Percentiles rank a stretch among this genome's conserved stretches.
Conservation (phyloP, 2,329 filamentous ascomycete genomes). For the Cladosporium sp. region DNA sequence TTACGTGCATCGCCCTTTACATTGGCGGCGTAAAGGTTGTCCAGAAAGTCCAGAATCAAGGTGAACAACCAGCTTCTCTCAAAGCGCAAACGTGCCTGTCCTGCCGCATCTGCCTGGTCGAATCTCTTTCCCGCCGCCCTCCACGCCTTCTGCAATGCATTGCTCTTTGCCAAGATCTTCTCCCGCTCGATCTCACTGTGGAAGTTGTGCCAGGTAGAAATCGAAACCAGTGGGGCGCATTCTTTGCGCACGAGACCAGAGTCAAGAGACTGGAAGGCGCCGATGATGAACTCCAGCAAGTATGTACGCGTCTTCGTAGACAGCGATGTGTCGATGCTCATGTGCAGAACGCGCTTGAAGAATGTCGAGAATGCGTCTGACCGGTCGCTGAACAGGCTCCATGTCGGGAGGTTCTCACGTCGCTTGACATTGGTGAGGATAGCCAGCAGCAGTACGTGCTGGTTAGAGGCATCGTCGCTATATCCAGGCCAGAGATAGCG, state of each 20-base stretch:
- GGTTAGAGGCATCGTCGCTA: conserved; percentile 73
- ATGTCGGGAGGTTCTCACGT: conserved; percentile 79
- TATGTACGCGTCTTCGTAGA: conserved; percentile 59
- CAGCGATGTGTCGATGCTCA: conserved; percentile 61
- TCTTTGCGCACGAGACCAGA: conserved; percentile 87
- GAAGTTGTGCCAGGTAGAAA: conserved; percentile 92
- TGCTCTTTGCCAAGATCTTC: conserved; percentile 63
- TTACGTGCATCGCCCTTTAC: conserved; percentile 27
- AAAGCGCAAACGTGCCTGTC: conserved; percentile 77
- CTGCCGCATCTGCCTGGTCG: conserved; percentile 75
- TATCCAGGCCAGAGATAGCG: conserved; percentile 96
- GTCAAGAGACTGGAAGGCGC: conserved; percentile 90
- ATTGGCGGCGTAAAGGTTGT: conserved; percentile 58
- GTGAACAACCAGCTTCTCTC: conserved; percentile 93
- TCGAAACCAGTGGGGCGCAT: conserved; percentile 90
- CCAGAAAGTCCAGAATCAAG: conserved; percentile 76
- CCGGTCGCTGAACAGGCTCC: conserved; percentile 75
- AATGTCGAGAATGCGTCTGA: conserved; percentile 80
- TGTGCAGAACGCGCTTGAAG: conserved; percentile 83
- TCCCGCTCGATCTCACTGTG: conserved; percentile 73
- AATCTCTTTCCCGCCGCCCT: conserved; percentile 80
- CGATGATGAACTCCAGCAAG: conserved; percentile 83
- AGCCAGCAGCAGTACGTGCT: conserved; percentile 82
- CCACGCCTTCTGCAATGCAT: conserved; percentile 85
- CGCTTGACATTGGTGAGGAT: conserved; percentile 84